These are phyloP conservation scores for Sporothrix mexicana DNA, from an alignment of 2,329 filamentous ascomycete species.

Conservation along the genomic window DNA sequence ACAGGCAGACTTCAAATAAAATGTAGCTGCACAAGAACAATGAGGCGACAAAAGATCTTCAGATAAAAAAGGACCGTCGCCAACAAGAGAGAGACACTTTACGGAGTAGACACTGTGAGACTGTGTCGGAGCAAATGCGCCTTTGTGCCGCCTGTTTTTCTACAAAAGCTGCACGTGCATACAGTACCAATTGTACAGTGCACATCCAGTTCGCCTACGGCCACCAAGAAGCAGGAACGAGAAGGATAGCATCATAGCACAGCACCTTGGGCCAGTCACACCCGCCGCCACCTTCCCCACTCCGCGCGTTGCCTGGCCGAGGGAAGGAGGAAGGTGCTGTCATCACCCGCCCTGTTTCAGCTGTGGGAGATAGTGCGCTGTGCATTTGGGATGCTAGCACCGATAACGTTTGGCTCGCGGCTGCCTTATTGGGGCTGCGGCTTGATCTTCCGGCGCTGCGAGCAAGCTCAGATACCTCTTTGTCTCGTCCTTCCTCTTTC, in stretches of 20 bases:
- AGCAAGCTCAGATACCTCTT: constrained; percentile 33
- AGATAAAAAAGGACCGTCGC: neutral
- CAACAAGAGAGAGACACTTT: neutral
- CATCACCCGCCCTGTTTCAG: constrained; percentile 34
- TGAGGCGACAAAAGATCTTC: neutral
- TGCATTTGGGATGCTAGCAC: constrained; percentile 10
- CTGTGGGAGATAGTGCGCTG: constrained; percentile 22
- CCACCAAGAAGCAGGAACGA: neutral
- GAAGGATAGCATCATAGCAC: constrained; percentile 21
- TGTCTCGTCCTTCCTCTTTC: constrained; percentile 27
- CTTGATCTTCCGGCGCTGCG: constrained; percentile 17
- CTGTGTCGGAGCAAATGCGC: neutral
- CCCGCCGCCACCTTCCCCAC: constrained; percentile 27
- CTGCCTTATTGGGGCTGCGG: constrained; percentile 31
- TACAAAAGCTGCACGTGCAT: constrained; percentile 23
- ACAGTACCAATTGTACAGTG: constrained; percentile 22
- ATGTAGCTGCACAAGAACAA: neutral
- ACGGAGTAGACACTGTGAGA: neutral
- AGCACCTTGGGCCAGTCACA: neutral
- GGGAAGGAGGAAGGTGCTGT: constrained; percentile 29
- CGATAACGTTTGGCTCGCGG: constrained; percentile 30
- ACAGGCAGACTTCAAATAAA: neutral
- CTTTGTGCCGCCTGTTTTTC: neutral
- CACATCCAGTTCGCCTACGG: neutral
- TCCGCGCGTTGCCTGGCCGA: constrained; percentile 36